Base-by-base conservation (phyloP, 2,329 filamentous ascomycete species). In the Leptoxyphium fumago region DNA sequence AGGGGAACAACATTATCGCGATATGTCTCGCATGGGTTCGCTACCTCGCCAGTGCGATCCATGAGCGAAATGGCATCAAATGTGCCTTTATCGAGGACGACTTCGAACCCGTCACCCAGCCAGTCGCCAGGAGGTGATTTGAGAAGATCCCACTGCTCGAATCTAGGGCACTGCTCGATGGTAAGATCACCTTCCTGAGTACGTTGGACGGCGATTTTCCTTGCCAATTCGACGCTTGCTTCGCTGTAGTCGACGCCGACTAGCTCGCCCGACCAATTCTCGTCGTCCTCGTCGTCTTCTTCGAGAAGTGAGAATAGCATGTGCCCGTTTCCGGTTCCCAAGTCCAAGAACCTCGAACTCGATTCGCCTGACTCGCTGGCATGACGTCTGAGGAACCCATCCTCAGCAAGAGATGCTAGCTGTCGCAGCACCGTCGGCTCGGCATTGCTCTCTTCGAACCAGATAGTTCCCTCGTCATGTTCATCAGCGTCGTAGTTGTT, bases 81-180 rank as follows among this genome's bases (percentile, higher is more conserved):
- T 1, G 91, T 98, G 39, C 91, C 91, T 66, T 98, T 98, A 65
- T 98, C 91, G n/a, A 95, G 74, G 0, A 95, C 81, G 0, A 95
- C 77, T 63, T 96, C 87, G 67, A 88, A 96, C 1, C 83, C 83
- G 0, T 62, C 60, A 10, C 53, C 53, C 3, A 87, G 65, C 78
- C 82, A 86, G 42, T 74, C 41, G 1, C 61, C 62, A 2, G 63
- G 52, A 18, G 52, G 41, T 34, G 68, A 60, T 10, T 52, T 55
- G 34, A 77, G 61, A 15, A 76, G 58, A 60, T 77, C 72, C 64
- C 68, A 72, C 38, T 63, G 66, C 43, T 69, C 59, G 48, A 81
- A 81, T 13, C 45, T 29, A 13, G 43, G 49, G 21, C 43, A 45
- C 17, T 43, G 43, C 5, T 47, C 48, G 11, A 48, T 45, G 48